Percentiles rank a stretch among this genome's conserved stretches.
Evolutionary conservation across 768 basidiomycete genomes (phyloP).

Genomic region (Leucosporidium yakuticum): DNA sequence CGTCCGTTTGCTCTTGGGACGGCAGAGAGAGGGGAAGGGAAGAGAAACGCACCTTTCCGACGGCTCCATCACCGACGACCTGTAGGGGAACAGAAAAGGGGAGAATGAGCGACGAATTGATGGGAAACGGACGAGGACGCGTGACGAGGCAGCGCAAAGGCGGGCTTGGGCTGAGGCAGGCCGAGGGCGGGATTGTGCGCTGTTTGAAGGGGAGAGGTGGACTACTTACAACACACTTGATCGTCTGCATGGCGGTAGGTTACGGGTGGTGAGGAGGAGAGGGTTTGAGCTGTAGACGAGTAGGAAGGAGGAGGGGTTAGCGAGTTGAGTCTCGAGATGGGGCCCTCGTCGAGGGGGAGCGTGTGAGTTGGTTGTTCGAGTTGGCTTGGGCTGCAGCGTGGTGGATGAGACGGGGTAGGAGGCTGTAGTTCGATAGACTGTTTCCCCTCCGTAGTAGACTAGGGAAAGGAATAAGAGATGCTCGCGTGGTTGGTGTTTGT

Average conservation of each 20-base stretch:
- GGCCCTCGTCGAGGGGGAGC: no score
- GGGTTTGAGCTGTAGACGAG: neutral
- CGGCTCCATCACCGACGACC: slow-evolving; percentile 91
- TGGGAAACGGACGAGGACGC: neutral
- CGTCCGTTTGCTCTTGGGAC: neutral
- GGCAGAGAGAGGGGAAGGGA: neutral
- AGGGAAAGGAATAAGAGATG: no score
- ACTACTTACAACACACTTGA: slow-evolving; percentile 72
- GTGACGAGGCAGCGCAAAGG: neutral
- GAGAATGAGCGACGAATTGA: neutral
- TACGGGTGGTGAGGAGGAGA: neutral
- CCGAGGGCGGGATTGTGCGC: neutral
- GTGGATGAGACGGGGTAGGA: no score
- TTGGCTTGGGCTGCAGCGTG: no score
- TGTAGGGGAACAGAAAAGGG: neutral
- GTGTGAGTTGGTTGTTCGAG: no score
- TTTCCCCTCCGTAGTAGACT: no score
- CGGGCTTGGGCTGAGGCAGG: neutral
- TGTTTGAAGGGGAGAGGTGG: neutral
- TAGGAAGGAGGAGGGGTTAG: neutral
- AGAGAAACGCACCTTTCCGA: slow-evolving; percentile 71
- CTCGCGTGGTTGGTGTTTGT: no score
- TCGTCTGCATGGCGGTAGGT: slow-evolving; percentile 71
- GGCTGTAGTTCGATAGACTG: no score
- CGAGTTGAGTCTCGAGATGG: neutral